These are phyloP conservation scores for Citrus australasica DNA, from an alignment of 345 rosid species.

Conservation along the genomic window DNA sequence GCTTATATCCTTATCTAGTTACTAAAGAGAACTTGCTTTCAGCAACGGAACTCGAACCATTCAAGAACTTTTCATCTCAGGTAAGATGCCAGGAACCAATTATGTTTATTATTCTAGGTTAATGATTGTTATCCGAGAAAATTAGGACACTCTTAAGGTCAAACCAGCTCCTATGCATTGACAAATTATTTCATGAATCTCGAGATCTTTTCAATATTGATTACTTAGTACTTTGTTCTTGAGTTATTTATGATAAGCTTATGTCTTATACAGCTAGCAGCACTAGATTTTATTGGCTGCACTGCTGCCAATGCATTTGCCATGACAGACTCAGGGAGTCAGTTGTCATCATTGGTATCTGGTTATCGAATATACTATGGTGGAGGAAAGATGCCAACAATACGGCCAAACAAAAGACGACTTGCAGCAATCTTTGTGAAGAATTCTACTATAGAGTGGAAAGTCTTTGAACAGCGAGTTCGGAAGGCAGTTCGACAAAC, in stretches of 20 bases:
- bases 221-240: not conserved
- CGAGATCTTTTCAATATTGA: not conserved
- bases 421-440: constrained; percentile 64
- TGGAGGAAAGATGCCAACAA: constrained; percentile 91
- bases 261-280: constrained; percentile 61
- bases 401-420: constrained; percentile 80
- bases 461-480: constrained; percentile 82
- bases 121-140: not conserved
- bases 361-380: constrained; percentile 84
- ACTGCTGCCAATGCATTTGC: constrained; percentile 85
- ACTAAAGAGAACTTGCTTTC: constrained; percentile 92
- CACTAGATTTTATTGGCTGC: constrained; percentile 90
- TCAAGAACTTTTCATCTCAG: constrained; percentile 87
- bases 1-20: constrained; percentile 80
- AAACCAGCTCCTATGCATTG: not conserved
- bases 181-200: not conserved
- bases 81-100: constrained; percentile 28
- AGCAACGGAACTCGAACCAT: constrained; percentile 69
- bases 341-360: constrained; percentile 79
- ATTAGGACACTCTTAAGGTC: not conserved
- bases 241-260: not conserved
- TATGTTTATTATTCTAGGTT: not conserved
- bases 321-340: constrained; percentile 98
- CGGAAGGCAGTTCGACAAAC: constrained; percentile 93
- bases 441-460: constrained; percentile 84